Percentiles rank a stretch among this genome's conserved stretches.
Evolutionary conservation across 345 rosid genomes (phyloP).

Genomic region (Schrenkiella parvula): DNA sequence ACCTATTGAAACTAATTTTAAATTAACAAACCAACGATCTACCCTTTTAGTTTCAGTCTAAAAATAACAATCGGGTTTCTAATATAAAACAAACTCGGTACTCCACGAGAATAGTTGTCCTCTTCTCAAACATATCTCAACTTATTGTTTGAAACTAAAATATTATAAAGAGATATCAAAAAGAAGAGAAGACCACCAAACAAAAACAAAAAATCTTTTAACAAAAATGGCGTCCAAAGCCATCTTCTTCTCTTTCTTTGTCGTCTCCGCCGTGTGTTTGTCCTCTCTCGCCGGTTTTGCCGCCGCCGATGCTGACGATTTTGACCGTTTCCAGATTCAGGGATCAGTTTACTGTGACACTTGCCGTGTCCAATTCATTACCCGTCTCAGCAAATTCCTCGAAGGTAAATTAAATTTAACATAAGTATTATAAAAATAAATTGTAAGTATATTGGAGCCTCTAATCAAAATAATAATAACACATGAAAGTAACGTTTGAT

Average conservation of each 20-base stretch:
- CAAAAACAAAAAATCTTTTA: slow-evolving; percentile 5
- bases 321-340: slow-evolving; percentile 38
- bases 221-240: slow-evolving; percentile 30
- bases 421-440: neutral
- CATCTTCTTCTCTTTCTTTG: slow-evolving; percentile 27
- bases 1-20: slow-evolving; percentile 5
- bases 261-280: slow-evolving; percentile 36
- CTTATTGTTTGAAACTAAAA: slow-evolving; percentile 5
- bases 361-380: slow-evolving; percentile 58
- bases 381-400: slow-evolving; percentile 45
- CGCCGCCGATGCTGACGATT: slow-evolving; percentile 26
- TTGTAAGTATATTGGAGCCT: too few species aligned
- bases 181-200: slow-evolving; percentile 31
- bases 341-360: slow-evolving; percentile 68
- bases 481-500: neutral
- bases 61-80: slow-evolving; percentile 26
- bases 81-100: slow-evolving; percentile 26
- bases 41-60: neutral
- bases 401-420: slow-evolving; percentile 27
- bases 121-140: slow-evolving; percentile 35
- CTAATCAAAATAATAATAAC: neutral
- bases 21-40: slow-evolving; percentile 9
- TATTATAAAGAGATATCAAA: slow-evolving; percentile 11
- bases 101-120: slow-evolving; percentile 25
- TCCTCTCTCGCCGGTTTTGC: slow-evolving; percentile 32